phyloP scores from a whole-genome alignment of 192 early-diverging fungal genomes.

The Backusella macrospora region DNA sequence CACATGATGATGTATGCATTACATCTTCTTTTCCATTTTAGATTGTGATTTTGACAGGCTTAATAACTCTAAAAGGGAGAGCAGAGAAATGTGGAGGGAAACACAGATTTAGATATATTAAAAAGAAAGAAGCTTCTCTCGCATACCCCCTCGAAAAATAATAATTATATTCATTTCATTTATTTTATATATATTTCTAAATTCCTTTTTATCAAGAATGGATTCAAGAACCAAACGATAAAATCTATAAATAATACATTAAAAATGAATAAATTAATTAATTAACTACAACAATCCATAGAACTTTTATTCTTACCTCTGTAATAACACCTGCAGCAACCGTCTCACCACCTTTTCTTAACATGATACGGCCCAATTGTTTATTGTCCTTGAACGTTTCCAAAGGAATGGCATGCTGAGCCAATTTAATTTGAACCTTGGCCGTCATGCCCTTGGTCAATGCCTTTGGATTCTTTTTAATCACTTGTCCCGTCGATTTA shows the following conservation, averaged over 20 bases:
- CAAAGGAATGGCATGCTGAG: constrained; percentile 77
- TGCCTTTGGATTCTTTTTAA: constrained; percentile 81
- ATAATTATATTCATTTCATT: too few relatives aligned
- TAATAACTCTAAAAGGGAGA: too few relatives aligned
- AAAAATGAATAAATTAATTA: not conserved
- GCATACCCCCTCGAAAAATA: too few relatives aligned
- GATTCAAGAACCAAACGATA: constrained; percentile 17
- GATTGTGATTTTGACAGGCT: not conserved
- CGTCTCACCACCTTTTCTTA: constrained; percentile 83
- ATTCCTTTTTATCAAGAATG: not conserved
- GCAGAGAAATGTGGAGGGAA: not conserved
- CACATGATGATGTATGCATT: constrained; percentile 11
- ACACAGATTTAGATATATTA: not conserved
- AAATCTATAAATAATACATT: not conserved
- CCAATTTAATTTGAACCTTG: constrained; percentile 76
- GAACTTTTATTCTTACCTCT: constrained; percentile 35
- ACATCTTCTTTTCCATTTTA: not conserved
- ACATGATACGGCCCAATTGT: constrained; percentile 85
- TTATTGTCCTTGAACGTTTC: constrained; percentile 87
- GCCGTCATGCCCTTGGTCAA: constrained; percentile 67
- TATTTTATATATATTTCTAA: not conserved
- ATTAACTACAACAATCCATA: not conserved
- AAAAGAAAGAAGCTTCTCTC: not conserved
- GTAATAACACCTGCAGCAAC: constrained; percentile 88
- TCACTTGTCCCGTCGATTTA: constrained; percentile 81